These are phyloP conservation scores for Capsicum chinense DNA, from an alignment of 257 asterid species.

Conservation along the genomic window DNA sequence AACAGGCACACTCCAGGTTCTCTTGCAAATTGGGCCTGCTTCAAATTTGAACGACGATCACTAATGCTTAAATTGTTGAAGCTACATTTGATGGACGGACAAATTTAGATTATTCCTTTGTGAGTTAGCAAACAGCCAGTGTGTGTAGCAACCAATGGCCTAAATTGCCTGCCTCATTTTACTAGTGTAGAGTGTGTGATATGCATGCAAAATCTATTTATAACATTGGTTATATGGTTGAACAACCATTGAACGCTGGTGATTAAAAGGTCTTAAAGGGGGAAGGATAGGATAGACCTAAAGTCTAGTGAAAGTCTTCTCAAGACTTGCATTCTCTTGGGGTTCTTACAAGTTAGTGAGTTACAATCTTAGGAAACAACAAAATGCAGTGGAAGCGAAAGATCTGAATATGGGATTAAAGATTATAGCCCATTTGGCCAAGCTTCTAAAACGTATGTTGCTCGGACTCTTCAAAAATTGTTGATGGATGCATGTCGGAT, in stretches of 20 bases:
- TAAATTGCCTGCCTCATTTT: conserved; percentile 7
- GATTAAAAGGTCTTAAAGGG: neutral
- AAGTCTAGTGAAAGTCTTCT: neutral
- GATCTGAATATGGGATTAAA: neutral
- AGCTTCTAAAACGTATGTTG: neutral
- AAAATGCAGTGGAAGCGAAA: conserved; percentile 6
- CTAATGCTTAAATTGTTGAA: neutral
- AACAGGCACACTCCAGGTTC: neutral
- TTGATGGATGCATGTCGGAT: too few species aligned
- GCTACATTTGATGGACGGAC: conserved; percentile 18
- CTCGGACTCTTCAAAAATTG: too few species aligned
- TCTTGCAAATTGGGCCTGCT: neutral
- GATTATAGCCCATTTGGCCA: neutral
- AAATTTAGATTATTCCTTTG: neutral
- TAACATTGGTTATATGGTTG: neutral
- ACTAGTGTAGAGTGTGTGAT: conserved; percentile 8
- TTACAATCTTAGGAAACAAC: neutral
- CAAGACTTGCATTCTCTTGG: neutral
- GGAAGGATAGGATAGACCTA: neutral
- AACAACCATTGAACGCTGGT: neutral
- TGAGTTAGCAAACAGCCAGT: neutral
- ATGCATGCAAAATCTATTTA: neutral
- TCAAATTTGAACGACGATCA: neutral
- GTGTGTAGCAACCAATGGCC: neutral
- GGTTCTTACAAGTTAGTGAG: neutral